A percentile compares a stretch with the other conserved stretches of the same genome.
Conservation (phyloP, 345 rosid species). For the Salix caprea region DNA sequence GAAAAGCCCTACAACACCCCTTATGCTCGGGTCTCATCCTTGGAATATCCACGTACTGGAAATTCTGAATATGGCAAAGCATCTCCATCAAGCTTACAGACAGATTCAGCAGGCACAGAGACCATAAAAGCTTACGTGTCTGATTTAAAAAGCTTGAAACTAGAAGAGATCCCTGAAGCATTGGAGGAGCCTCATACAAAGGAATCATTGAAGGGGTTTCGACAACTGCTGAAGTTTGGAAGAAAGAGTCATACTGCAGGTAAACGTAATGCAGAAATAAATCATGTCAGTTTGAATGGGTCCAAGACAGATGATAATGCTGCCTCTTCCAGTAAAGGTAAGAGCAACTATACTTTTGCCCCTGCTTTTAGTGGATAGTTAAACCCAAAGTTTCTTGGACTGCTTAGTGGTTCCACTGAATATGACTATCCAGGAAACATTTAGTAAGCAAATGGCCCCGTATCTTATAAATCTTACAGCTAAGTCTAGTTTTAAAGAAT, state of each 20-base stretch:
- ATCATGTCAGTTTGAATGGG: conserved; percentile 19
- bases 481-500: background rate
- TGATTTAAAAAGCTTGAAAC: conserved; percentile 34
- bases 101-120: conserved; percentile 28
- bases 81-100: conserved; percentile 37
- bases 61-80: conserved; percentile 55
- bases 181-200: conserved; percentile 52
- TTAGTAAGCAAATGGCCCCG: background rate
- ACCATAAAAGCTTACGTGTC: conserved; percentile 42
- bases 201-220: conserved; percentile 69
- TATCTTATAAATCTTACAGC: background rate
- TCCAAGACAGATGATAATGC: conserved; percentile 28
- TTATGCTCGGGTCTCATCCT: conserved; percentile 68
- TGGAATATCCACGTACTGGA: conserved; percentile 58
- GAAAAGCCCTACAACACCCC: conserved; percentile 69
- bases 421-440: background rate
- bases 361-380: background rate
- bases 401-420: background rate
- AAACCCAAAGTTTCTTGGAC: background rate
- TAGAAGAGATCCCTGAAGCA: conserved; percentile 57
- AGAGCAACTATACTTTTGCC: conserved; percentile 7
- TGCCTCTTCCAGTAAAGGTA: conserved; percentile 34
- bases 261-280: conserved; percentile 39
- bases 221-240: conserved; percentile 66
- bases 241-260: conserved; percentile 55